These are phyloP conservation scores for Chara braunii DNA, from an alignment of 139 green algal species.

Conservation along the genomic window DNA sequence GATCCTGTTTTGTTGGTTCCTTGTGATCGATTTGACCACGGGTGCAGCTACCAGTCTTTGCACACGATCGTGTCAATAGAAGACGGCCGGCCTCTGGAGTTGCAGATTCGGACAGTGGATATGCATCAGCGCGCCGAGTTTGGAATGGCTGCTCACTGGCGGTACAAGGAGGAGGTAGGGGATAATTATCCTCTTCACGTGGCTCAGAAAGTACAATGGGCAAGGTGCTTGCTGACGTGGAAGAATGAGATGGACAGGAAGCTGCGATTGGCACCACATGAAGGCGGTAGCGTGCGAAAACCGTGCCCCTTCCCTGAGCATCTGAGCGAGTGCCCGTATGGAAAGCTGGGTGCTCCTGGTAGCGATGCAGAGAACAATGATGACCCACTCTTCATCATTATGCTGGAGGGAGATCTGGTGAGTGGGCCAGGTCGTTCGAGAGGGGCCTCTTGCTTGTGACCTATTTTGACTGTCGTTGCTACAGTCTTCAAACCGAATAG, in stretches of 20 bases:
- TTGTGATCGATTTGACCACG: background rate
- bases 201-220: background rate
- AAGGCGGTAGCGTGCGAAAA: background rate
- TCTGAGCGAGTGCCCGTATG: slow-evolving; percentile 9
- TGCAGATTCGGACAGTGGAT: slow-evolving; percentile 84
- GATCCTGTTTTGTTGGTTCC: no score
- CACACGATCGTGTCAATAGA: slow-evolving; percentile 48
- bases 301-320: slow-evolving; percentile 20
- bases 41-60: slow-evolving; percentile 67
- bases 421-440: background rate
- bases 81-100: slow-evolving; percentile 53
- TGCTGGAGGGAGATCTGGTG: slow-evolving; percentile 6
- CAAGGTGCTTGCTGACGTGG: slow-evolving; percentile 18
- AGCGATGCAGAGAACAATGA: background rate
- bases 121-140: slow-evolving; percentile 91
- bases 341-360: background rate
- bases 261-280: slow-evolving; percentile 7
- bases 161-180: slow-evolving; percentile 78
- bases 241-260: slow-evolving; percentile 27
- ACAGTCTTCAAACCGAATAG: slow-evolving; percentile 6
- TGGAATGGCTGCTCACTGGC: slow-evolving; percentile 87
- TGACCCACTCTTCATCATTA: background rate
- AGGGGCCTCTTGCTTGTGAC: background rate
- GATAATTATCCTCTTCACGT: background rate
- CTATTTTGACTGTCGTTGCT: slow-evolving; percentile 1